These are phyloP conservation scores for Candida gigantensis DNA, from an alignment of 1,139 yeast species.

Conservation along the genomic window DNA sequence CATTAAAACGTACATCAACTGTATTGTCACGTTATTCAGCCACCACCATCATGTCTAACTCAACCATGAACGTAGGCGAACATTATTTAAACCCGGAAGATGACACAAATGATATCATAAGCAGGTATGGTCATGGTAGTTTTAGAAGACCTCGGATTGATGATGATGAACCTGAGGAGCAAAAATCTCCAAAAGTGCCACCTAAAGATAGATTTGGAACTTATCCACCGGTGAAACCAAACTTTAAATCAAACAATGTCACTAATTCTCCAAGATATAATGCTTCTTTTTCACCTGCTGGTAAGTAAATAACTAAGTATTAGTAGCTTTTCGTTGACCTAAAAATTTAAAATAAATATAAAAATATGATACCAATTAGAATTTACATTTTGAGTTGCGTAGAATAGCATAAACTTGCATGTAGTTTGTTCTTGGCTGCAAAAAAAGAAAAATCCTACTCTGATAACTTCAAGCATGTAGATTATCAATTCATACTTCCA, in stretches of 20 bases:
- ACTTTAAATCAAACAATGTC: slow-evolving; percentile 1
- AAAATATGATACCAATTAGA: no score
- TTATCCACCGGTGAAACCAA: slow-evolving; percentile 2
- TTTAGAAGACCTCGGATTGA: no score
- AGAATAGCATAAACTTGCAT: no score
- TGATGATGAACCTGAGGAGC: no score
- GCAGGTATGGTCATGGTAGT: background rate
- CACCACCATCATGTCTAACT: slow-evolving; percentile 4
- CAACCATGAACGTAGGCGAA: slow-evolving; percentile 1
- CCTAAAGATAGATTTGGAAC: slow-evolving; percentile 1
- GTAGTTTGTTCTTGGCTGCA: no score
- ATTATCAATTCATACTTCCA: no score
- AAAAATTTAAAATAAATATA: no score
- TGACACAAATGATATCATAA: slow-evolving; percentile 1
- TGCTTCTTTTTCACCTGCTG: background rate
- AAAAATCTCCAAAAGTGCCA: slow-evolving; percentile 2
- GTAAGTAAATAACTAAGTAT: background rate
- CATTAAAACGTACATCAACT: slow-evolving; percentile 1
- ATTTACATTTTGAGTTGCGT: no score
- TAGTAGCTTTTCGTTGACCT: no score
- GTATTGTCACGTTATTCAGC: slow-evolving; percentile 3
- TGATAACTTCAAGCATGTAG: no score
- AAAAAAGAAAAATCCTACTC: no score
- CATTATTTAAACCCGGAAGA: slow-evolving; percentile 1
- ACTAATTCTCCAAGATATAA: slow-evolving; percentile 5